Percentiles rank a stretch among this genome's conserved stretches.
Conservation (phyloP, 163 green algal genomes). For the Scenedesmus sp. region DNA sequence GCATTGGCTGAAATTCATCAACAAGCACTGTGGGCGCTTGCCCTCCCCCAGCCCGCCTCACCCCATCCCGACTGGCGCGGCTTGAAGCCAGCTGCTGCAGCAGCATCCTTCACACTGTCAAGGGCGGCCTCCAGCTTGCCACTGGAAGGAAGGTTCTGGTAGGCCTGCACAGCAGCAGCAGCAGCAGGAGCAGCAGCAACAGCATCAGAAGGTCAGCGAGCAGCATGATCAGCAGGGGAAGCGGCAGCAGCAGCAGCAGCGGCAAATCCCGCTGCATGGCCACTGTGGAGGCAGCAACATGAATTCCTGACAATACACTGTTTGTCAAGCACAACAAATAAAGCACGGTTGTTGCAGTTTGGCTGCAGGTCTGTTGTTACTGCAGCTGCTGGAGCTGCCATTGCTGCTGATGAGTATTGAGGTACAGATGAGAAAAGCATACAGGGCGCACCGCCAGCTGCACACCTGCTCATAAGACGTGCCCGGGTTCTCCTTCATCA, state of each 20-base stretch:
- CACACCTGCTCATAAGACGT: not conserved
- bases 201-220: not conserved
- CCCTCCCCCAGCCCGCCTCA: not conserved
- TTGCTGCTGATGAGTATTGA: too few relatives aligned
- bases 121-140: not conserved
- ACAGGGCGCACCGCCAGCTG: not conserved
- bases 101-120: slow-evolving; percentile 16
- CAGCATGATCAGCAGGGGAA: not conserved
- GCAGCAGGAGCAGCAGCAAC: not conserved
- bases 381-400: not conserved
- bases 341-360: not conserved
- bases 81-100: slow-evolving; percentile 38
- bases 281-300: too few relatives aligned
- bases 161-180: not conserved
- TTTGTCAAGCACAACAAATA: not conserved
- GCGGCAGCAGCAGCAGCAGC: not conserved
- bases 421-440: not conserved
- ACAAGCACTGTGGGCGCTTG: not conserved
- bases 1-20: not conserved
- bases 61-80: not conserved
- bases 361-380: not conserved
- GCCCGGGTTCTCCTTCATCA: not conserved
- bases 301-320: not conserved
- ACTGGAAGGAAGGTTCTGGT: not conserved
- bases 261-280: not conserved